Evolutionary conservation across 2,329 filamentous ascomycete species (phyloP).

Genomic region (Nothophaeocryptopus gaeumannii): DNA sequence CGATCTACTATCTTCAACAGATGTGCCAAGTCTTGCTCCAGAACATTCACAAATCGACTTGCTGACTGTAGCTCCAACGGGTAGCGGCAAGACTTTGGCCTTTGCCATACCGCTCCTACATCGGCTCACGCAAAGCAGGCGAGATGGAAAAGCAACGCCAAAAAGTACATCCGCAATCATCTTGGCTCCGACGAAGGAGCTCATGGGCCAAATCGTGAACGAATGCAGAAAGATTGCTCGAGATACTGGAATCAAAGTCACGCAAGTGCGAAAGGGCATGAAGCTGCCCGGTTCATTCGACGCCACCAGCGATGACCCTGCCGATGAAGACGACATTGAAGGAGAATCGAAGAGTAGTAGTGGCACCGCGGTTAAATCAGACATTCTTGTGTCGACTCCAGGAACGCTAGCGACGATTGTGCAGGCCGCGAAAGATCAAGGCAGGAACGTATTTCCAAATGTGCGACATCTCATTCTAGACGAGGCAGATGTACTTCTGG

Average conservation of each 20-base stretch:
- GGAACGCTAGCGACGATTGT: conserved; percentile 74
- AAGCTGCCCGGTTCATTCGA: conserved; percentile 47
- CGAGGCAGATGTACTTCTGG: conserved; percentile 91
- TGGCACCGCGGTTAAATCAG: conserved; percentile 62
- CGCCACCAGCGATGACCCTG: conserved; percentile 40
- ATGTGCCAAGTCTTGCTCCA: conserved; percentile 28
- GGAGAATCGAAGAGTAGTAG: conserved; percentile 21
- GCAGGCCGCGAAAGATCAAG: conserved; percentile 43
- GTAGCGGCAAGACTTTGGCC: conserved; percentile 92
- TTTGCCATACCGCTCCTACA: conserved; percentile 88
- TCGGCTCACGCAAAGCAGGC: conserved; percentile 51
- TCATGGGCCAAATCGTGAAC: conserved; percentile 51
- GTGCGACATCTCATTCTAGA: conserved; percentile 78
- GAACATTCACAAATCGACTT: conserved; percentile 59
- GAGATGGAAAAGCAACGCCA: conserved; percentile 14
- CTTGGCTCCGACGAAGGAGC: conserved; percentile 51
- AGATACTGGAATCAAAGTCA: conserved; percentile 75
- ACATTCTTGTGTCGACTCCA: conserved; percentile 79
- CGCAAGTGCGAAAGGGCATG: conserved; percentile 84
- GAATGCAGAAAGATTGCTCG: conserved; percentile 79
- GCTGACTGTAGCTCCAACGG: conserved; percentile 85
- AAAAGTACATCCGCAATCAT: conserved; percentile 41
- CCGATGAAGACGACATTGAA: conserved; percentile 24
- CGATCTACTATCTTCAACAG: conserved; percentile 43
- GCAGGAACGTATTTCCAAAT: conserved; percentile 41